Base-by-base conservation (phyloP, 176 grass and related monocot species). In the Tillandsia fasciculata region DNA sequence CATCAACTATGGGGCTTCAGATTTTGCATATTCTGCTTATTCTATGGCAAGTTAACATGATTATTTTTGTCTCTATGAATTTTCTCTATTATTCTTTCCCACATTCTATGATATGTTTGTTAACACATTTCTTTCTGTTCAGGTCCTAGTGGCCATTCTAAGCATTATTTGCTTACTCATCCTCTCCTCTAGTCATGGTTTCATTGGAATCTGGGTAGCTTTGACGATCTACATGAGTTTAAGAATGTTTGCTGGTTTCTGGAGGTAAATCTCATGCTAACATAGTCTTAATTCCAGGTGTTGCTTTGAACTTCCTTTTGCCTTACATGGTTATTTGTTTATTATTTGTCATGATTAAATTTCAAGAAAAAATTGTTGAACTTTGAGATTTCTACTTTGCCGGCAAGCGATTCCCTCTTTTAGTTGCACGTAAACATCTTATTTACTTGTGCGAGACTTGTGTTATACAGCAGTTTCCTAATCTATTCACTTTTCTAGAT, bases 1-100 rank as follows among this genome's bases (percentile, higher is more conserved):
- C n/a, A 78, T 96, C 72, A 96, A 96, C 70, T 96, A 84, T 66
- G 86, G 92, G 23, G 88, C 88, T 29, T 91, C 92, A 11, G 92
- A 96, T 64, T 96, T 89, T 72, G 84, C 78, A 63, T 96, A 96
- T 52, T 83, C 86, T 54, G 92, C 92, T 27, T 91, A 89, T 63
- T 96, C 92, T 20, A 91, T 96, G 92, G 92, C 70, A 88, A 81
- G 66, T 67, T 1, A 49, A 53, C 28, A 73, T 63, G 26, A 15
- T 47, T 68, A 2, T 61, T 8, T 79, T 76, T 42, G 15, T 15
- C 52, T 74, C 33, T 49, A 22, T 70, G n/a, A 58, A 27, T 12
- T 72, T 0, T 15, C 50, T 66, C 76, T 69, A 52, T 64, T 66
- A 17, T 27, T 0, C 2, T 27, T 26, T 63, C 54, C 59, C 3